phyloP scores from a whole-genome alignment of 176 grass and related monocot species.

The Carex myosuroides region DNA sequence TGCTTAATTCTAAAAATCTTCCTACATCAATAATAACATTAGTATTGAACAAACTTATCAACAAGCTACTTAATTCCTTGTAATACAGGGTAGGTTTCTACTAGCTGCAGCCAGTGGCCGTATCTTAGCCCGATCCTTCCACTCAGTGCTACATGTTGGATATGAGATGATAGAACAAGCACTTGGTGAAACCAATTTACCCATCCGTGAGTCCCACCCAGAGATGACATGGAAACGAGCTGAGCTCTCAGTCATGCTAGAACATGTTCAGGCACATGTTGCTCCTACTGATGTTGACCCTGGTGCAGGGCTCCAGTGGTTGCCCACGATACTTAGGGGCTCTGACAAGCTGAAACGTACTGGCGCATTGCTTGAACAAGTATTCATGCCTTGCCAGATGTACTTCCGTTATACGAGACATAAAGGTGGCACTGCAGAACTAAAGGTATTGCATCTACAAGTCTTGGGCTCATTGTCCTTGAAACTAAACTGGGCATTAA shows the following conservation, averaged over 20 bases:
- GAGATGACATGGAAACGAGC: constrained; percentile 89
- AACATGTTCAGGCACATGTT: constrained; percentile 99
- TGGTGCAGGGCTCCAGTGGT: constrained; percentile 97
- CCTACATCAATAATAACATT: not conserved
- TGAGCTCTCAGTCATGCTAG: constrained; percentile 79
- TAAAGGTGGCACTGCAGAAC: constrained; percentile 90
- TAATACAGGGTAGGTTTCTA: constrained; percentile 88
- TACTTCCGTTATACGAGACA: constrained; percentile 91
- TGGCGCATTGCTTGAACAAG: constrained; percentile 90
- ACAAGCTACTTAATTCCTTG: constrained; percentile 1
- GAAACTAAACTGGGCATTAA: not conserved
- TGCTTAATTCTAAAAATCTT: not conserved
- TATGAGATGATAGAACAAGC: constrained; percentile 95
- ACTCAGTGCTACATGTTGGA: constrained; percentile 94
- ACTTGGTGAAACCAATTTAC: constrained; percentile 58
- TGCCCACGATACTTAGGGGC: constrained; percentile 69
- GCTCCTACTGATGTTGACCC: constrained; percentile 97
- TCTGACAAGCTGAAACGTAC: constrained; percentile 87
- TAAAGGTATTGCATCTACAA: constrained; percentile 56
- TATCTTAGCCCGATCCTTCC: constrained; percentile 83
- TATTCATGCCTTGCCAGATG: constrained; percentile 99
- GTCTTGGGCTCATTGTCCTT: not conserved
- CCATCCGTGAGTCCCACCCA: constrained; percentile 69
- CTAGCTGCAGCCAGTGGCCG: constrained; percentile 94
- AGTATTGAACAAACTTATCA: not conserved